A percentile compares a stretch with the other conserved stretches of the same genome.
Evolutionary conservation across 2,329 filamentous ascomycete genomes (phyloP).

Genomic region (Aureobasidium sp.): DNA sequence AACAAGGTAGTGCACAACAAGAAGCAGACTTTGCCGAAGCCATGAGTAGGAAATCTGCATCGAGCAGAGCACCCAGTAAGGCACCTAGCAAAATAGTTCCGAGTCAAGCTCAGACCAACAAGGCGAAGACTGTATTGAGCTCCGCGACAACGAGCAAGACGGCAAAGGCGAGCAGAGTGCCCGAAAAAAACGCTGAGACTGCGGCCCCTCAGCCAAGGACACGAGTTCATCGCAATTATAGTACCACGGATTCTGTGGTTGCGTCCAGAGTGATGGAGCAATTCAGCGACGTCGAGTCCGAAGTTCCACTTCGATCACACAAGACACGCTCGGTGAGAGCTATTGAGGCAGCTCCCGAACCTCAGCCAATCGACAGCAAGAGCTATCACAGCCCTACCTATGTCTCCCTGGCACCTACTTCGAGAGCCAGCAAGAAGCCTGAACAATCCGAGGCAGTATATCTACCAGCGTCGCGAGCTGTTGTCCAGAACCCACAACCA

Average conservation of each 20-base stretch:
- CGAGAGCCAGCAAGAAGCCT: neutral
- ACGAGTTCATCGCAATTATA: constrained; percentile 26
- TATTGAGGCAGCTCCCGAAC: constrained; percentile 26
- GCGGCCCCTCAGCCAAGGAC: constrained; percentile 1
- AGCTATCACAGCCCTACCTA: constrained; percentile 28
- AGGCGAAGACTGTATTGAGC: constrained; percentile 10
- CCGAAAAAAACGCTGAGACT: neutral
- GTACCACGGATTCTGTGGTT: constrained; percentile 26
- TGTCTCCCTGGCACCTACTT: constrained; percentile 17
- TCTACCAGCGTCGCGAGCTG: neutral
- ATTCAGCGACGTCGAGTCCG: constrained; percentile 21
- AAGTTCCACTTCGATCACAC: constrained; percentile 15
- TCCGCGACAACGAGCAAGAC: constrained; percentile 6
- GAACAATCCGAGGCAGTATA: neutral
- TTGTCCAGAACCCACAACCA: neutral
- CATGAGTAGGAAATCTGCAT: neutral
- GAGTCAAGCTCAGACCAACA: constrained; percentile 14
- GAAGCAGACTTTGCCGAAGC: constrained; percentile 31
- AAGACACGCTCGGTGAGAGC: constrained; percentile 19
- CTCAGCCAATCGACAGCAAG: constrained; percentile 14
- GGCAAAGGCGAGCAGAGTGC: constrained; percentile 12
- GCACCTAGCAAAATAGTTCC: constrained; percentile 15
- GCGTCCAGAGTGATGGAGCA: constrained; percentile 14
- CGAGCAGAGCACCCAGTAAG: constrained; percentile 10
- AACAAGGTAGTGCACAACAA: constrained; percentile 38